Evolutionary conservation across 108 stramenopile genomes (phyloP).

Genomic region (Aurantiochytrium sp.): DNA sequence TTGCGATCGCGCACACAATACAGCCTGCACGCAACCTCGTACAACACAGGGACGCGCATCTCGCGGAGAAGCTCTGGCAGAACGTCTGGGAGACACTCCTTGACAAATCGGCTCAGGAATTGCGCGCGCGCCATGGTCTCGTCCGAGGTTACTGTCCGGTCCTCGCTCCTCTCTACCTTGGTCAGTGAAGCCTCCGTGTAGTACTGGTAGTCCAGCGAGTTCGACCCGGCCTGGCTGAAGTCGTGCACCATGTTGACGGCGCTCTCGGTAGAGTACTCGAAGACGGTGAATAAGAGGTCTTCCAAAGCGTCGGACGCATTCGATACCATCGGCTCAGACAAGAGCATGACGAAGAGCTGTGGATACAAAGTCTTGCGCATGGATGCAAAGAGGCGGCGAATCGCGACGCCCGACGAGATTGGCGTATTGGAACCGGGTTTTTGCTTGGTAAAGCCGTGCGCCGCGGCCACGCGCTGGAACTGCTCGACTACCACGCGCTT

Average conservation of each 20-base stretch:
- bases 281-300: background rate
- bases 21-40: background rate
- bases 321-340: background rate
- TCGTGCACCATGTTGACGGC: background rate
- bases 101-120: background rate
- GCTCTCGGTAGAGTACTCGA: background rate
- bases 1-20: background rate
- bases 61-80: background rate
- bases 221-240: background rate
- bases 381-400: background rate
- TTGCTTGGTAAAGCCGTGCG: background rate
- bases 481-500: background rate
- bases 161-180: no score
- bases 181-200: no score
- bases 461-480: background rate
- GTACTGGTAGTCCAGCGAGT: background rate
- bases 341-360: conserved; percentile 26
- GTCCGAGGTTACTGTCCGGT: background rate
- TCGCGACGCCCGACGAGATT: background rate
- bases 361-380: background rate
- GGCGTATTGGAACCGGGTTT: background rate
- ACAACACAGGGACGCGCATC: background rate
- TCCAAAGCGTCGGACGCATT: background rate
- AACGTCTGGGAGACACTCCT: conserved; percentile 9
- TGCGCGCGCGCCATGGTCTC: background rate